Evolutionary conservation across 345 rosid genomes (phyloP).

Genomic region (Balakata baccata): DNA sequence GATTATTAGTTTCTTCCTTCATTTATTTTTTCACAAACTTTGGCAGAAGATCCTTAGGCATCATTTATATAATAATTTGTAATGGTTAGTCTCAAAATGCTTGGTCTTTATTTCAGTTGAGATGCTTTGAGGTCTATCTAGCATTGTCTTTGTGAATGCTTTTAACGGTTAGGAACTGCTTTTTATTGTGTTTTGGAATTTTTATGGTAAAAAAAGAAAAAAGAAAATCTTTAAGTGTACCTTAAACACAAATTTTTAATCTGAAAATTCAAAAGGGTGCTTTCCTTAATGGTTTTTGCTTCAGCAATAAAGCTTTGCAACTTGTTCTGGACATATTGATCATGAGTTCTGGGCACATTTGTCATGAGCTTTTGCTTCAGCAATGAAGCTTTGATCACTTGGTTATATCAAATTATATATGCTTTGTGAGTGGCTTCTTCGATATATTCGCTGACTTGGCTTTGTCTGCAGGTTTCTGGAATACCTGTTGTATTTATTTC

Average conservation of each 20-base stretch:
- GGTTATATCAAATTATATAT: not conserved
- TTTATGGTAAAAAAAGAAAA: not conserved
- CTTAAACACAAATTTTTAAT: not conserved
- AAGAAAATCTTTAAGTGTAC: not conserved
- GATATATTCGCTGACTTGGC: not conserved
- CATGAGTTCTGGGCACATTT: not conserved
- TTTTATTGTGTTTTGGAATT: not conserved
- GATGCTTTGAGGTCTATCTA: not conserved
- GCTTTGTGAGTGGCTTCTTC: not conserved
- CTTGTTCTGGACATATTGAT: not conserved
- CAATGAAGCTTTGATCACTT: not conserved
- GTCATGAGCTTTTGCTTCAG: no score
- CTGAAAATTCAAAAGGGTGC: not conserved
- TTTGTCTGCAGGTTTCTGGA: slow-evolving; percentile 60
- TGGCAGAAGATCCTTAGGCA: no score
- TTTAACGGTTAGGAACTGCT: not conserved
- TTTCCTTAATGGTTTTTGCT: not conserved
- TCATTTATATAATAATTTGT: not conserved
- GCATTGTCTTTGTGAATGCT: not conserved
- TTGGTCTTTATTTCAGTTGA: not conserved
- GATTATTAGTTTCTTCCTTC: no score
- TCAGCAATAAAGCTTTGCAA: not conserved
- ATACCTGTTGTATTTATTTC: slow-evolving; percentile 82
- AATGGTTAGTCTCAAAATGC: not conserved
- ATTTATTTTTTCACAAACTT: no score